Evolutionary conservation across 2,329 filamentous ascomycete species (phyloP), one percentile per base, ranked within the genome.

Genomic region (Tolypocladium nubicola): DNA sequence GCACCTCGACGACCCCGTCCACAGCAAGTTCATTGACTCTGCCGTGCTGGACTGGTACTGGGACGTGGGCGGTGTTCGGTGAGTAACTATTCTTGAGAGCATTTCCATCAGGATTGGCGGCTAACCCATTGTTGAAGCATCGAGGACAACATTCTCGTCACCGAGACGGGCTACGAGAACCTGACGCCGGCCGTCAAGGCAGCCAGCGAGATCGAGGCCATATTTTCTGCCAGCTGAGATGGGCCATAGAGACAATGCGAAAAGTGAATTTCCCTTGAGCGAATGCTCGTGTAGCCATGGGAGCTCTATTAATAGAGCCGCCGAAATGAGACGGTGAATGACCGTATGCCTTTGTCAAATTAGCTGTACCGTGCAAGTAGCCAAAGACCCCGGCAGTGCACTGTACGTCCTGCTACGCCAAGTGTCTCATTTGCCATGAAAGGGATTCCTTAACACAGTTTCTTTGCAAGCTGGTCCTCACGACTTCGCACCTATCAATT

Each of bases 1-100:
- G 0, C 94, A 88, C 68, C 76, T 96, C 14, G 78, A 84, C 53
- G 84, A 91, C 62, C 83, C 87, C 0, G 80, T 83, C 53, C 84
- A 92, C 66, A 80, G 82, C 56, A 85, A 87, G 66, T 95, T 85
- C 67, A 96, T 97, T 65, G 84, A 96, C 67, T 75, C 77, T 45
- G 73, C 78, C 23, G 87, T 92, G 1, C 72, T 97, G 43, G 80
- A 90, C 14, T 82, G 81, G 64, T 97, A 94, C 73, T 92, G 91
- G 85, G 82, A 87, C 56, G 90, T 91, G 1, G 88, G 88, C 13
- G 88, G 88, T 62, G 86, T 91, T 14, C 79, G 86, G 74, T 82
- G 66, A 67, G 79, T 73, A 19, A 43, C 49, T 43, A 1, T 33
- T n/a, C 16, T 49, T 4, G 7, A 10, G n/a, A 33, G 4, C 21